Evolutionary conservation across 2,329 filamentous ascomycete genomes (phyloP), one percentile per base, ranked within the genome.

Genomic region (Apiospora phragmitis): DNA sequence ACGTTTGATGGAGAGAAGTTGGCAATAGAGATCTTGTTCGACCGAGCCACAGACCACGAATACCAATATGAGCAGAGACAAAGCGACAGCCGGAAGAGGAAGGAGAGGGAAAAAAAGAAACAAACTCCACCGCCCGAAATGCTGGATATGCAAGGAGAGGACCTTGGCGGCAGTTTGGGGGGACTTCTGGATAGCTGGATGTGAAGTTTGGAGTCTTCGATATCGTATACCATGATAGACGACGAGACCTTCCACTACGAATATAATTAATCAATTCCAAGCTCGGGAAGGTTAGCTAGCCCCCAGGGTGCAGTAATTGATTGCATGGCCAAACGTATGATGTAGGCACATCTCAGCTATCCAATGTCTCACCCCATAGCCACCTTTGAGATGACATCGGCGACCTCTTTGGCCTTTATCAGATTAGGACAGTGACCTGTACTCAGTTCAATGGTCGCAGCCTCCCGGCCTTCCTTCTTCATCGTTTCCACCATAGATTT

Each of bases 371-470:
- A n/a, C 51, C 26, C 29, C 32, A n/a, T 59, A 11, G 45, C 67
- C 24, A 55, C 32, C 5, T 69, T 68, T 18, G 24, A 51, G 5
- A 72, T 42, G 11, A 68, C 35, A 18, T 68, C 69, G 1, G 71
- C 71, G 0, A 76, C 70, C 4, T 65, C 71, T 29, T 72, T 51
- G 4, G 72, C 69, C 1, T 55, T 68, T 6, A 70, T 74, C 16
- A 75, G 51, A 32, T 75, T 71, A 0, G 74, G 72, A 26, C 70
- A 74, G 47, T 75, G 74, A 1, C 73, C 73, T 24, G 70, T 66
- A 12, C 16, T 59, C n/a, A 76, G 11, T 35, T 71, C 69, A 2
- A 72, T 65, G 0, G 74, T 73, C 55, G 70, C 68, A 1, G 74
- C 71, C 38, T 71, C 47, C 9, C 65, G 26, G 1, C 73, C 72